Conservation (phyloP, 225 moss, liverwort and hornwort genomes). For the Pleurozium schreberi region DNA sequence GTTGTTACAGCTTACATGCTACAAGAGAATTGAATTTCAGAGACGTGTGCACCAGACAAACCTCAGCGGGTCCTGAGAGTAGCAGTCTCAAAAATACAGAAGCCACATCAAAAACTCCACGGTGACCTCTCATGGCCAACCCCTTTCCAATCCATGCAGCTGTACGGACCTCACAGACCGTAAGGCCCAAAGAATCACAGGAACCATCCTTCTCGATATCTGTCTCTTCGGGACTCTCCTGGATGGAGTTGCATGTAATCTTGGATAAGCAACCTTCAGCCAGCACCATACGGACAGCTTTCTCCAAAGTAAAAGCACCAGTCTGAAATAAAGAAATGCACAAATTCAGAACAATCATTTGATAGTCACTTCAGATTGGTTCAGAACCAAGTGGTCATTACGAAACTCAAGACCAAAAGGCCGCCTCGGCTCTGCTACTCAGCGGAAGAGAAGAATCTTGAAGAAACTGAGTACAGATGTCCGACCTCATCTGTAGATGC, state of each 20-base stretch:
- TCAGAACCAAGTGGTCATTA: background rate
- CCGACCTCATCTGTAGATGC: constrained; percentile 17
- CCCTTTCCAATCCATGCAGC: constrained; percentile 70
- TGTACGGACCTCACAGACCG: constrained; percentile 32
- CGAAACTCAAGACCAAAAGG: background rate
- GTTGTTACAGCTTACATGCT: background rate
- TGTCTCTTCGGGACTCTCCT: background rate
- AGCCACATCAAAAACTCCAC: constrained; percentile 34
- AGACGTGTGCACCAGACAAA: background rate
- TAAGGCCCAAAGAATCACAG: background rate
- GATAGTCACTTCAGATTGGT: background rate
- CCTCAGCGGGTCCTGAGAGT: constrained; percentile 23
- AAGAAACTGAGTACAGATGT: background rate
- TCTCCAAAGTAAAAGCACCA: constrained; percentile 14
- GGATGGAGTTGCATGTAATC: background rate
- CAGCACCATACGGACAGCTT: constrained; percentile 31
- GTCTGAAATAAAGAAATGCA: background rate
- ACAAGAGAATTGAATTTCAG: background rate
- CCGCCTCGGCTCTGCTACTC: background rate
- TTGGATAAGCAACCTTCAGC: constrained; percentile 13
- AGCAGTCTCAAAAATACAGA: constrained; percentile 35
- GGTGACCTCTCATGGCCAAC: constrained; percentile 78
- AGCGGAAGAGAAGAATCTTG: background rate
- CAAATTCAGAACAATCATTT: background rate
- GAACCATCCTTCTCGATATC: background rate